These are phyloP conservation scores for Peltaster fructicola DNA, from an alignment of 2,329 filamentous ascomycete species.

Conservation along the genomic window DNA sequence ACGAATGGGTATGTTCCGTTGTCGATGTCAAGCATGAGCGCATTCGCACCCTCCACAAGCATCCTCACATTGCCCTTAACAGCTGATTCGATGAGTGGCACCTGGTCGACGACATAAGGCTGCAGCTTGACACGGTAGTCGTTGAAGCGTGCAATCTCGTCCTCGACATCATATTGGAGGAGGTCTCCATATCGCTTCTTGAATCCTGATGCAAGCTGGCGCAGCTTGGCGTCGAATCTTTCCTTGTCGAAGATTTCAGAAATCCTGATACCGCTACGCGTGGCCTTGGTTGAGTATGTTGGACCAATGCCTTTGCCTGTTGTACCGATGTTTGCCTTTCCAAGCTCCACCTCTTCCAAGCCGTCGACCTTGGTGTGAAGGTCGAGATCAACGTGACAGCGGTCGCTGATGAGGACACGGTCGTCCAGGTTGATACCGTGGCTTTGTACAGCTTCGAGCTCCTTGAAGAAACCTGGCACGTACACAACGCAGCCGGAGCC, in stretches of 20 bases:
- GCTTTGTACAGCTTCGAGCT: constrained; percentile 41
- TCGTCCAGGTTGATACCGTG: constrained; percentile 42
- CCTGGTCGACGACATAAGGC: constrained; percentile 48
- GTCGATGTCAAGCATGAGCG: constrained; percentile 50
- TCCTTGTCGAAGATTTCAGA: constrained; percentile 50
- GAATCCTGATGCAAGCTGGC: constrained; percentile 42
- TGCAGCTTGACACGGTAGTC: constrained; percentile 39
- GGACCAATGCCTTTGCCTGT: constrained; percentile 33
- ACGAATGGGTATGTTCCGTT: constrained; percentile 45
- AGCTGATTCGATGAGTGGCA: constrained; percentile 44
- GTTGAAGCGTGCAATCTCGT: constrained; percentile 47
- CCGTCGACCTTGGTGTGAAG: constrained; percentile 52
- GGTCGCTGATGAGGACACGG: constrained; percentile 46
- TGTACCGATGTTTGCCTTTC: constrained; percentile 33
- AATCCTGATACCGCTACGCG: constrained; percentile 48
- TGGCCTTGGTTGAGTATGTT: constrained; percentile 45
- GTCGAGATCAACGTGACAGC: constrained; percentile 46
- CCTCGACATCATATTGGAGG: constrained; percentile 49
- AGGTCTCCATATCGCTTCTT: constrained; percentile 52
- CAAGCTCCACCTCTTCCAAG: constrained; percentile 37
- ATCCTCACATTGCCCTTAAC: constrained; percentile 42
- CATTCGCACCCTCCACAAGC: constrained; percentile 51
- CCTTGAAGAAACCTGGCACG: constrained; percentile 48
- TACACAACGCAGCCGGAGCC: constrained; percentile 50
- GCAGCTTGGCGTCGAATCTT: constrained; percentile 48